Base-by-base conservation (phyloP, 2,329 filamentous ascomycete species). In the Aspergillus brasiliensis region DNA sequence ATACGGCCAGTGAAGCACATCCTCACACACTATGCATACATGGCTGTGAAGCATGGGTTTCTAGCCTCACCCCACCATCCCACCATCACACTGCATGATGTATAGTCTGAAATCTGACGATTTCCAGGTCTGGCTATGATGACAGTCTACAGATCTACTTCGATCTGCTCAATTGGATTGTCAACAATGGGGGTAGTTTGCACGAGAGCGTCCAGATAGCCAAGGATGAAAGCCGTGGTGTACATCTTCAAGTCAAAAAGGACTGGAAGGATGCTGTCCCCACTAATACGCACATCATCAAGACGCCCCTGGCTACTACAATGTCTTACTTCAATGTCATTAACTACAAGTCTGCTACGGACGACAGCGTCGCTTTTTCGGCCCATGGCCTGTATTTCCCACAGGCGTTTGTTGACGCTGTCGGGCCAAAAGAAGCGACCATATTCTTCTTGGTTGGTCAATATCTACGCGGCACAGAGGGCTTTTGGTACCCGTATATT, bases 401-500 rank as follows among this genome's bases (percentile, higher is more conserved):
- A 0, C 51, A 65, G 0, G 69, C 69, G 1, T 86, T 90, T 64
- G 73, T 89, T 49, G 66, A 78, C 1, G 67, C 69, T 4, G 73
- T 82, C 2, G 82, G 83, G 1, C 82, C 86, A 0, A 84, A 90
- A 65, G 84, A 90, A 58, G 75, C 88, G 51, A 83, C 86, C 8
- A 83, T 88, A 3, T 89, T 91, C 74, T 88, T 90, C 63, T 80
- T 92, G 5, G 81, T 90, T 70, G 85, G 88, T 62, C 86, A 92
- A 71, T 87, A 86, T 69, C 78, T 91, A 31, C 74, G 82, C 2
- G 84, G 83, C 1, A 57, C 74, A 2, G 69, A 80, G 2, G 90
- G 89, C 0, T 86, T 84, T 65, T 92, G 90, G 90, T 81, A 79
- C 71, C 83, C 86, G 1, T 92, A 92, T 73, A 84, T 92, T 64